Conservation (phyloP, 2,329 filamentous ascomycete genomes). For the Pseudocercospora eumusae region DNA sequence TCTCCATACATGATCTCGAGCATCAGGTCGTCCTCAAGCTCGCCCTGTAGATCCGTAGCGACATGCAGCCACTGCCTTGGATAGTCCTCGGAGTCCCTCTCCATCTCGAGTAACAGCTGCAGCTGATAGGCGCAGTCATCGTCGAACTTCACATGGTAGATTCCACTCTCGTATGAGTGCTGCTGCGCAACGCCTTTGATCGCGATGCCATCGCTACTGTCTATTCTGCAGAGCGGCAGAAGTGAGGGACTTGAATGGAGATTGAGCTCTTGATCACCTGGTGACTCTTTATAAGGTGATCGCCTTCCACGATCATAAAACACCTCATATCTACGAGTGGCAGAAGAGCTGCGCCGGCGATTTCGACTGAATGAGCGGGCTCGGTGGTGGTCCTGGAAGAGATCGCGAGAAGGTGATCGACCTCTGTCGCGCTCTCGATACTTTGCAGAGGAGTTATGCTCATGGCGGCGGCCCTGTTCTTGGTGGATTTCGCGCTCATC, state of each 20-base stretch:
- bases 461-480: background rate
- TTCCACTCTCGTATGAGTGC: background rate
- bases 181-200: background rate
- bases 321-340: background rate
- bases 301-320: background rate
- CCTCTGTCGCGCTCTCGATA: background rate
- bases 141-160: background rate
- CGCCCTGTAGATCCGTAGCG: background rate
- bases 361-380: background rate
- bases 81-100: conserved; percentile 8
- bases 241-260: background rate
- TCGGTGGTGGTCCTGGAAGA: background rate
- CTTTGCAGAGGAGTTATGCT: background rate
- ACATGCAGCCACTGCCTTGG: conserved; percentile 8
- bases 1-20: conserved; percentile 11
- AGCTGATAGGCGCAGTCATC: conserved; percentile 3
- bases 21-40: conserved; percentile 12
- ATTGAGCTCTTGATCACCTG: background rate
- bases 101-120: background rate
- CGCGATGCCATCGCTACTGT: background rate
- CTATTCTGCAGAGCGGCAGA: background rate
- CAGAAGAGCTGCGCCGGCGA: background rate
- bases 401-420: background rate
- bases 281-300: background rate
- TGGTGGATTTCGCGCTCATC: too few species aligned